phyloP scores from a whole-genome alignment of 1,284 basidiomycete genomes.

The Ganoderma leucocontextum region DNA sequence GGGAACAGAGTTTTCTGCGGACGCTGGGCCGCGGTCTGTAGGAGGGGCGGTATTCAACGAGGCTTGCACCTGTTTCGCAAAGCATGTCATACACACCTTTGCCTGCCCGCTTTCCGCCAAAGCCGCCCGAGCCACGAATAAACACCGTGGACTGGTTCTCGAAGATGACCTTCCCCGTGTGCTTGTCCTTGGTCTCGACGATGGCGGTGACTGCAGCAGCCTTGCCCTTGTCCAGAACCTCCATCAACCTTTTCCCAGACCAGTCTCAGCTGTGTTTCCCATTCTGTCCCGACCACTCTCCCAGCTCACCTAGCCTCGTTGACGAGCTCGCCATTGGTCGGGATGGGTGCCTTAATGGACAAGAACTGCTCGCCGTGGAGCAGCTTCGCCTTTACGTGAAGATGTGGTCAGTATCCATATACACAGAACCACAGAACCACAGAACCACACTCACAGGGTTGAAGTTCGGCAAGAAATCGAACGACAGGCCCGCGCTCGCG shows the following conservation, averaged over 20 bases:
- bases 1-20: conserved; percentile 86
- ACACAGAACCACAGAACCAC: neutral
- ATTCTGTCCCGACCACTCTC: too few species aligned
- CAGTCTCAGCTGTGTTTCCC: neutral
- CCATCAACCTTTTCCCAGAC: conserved; percentile 60
- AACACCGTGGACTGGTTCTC: conserved; percentile 95
- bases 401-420: neutral
- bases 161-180: conserved; percentile 84
- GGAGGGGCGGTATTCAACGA: neutral
- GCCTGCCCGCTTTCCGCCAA: conserved; percentile 91
- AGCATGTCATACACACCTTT: conserved; percentile 58
- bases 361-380: conserved; percentile 98
- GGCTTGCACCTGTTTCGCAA: neutral
- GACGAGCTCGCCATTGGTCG: conserved; percentile 86
- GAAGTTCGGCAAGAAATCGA: conserved; percentile 95
- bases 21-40: conserved; percentile 90
- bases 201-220: conserved; percentile 87
- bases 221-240: conserved; percentile 92
- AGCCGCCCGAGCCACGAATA: conserved; percentile 94
- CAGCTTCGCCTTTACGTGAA: conserved; percentile 77
- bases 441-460: conserved; percentile 73
- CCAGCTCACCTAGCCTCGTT: conserved; percentile 72
- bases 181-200: conserved; percentile 83
- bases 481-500: conserved; percentile 65
- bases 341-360: conserved; percentile 87